These are phyloP conservation scores for Abrus pulchellus DNA, from an alignment of 306 rosid genomes.

Conservation along the genomic window DNA sequence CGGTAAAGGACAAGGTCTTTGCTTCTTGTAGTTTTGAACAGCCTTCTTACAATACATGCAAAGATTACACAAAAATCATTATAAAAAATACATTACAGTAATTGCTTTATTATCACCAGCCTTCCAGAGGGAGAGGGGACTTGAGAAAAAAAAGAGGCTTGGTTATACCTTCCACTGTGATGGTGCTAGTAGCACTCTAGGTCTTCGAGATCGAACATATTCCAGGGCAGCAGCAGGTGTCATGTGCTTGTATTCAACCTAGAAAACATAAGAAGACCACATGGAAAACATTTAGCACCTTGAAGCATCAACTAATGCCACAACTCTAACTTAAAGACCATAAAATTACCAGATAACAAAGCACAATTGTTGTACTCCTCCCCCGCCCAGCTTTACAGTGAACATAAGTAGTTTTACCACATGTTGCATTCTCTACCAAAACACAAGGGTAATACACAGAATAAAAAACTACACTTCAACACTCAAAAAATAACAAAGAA, in stretches of 20 bases:
- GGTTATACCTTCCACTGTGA: constrained; percentile 86
- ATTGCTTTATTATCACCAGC: not conserved
- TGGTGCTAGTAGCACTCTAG: constrained; percentile 91
- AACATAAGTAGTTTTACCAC: constrained; percentile 88
- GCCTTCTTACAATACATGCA: constrained; percentile 65
- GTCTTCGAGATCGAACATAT: constrained; percentile 87
- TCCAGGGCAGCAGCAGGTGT: constrained; percentile 86
- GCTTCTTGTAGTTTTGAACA: constrained; percentile 78
- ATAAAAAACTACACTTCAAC: not conserved
- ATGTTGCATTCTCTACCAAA: constrained; percentile 65
- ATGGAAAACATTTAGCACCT: constrained; percentile 1
- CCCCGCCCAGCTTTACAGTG: constrained; percentile 99
- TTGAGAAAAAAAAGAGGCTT: not conserved
- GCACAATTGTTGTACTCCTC: constrained; percentile 96
- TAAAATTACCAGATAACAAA: constrained; percentile 87
- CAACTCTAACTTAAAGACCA: constrained; percentile 22
- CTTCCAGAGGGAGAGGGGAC: constrained; percentile 2
- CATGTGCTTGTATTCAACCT: constrained; percentile 92
- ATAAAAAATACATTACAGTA: not conserved
- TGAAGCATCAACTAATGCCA: constrained; percentile 24
- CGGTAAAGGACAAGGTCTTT: constrained; percentile 50
- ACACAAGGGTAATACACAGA: constrained; percentile 12
- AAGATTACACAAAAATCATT: constrained; percentile 28
- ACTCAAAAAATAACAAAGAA: constrained; percentile 9
- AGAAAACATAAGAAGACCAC: constrained; percentile 43